Conservation (phyloP, 768 basidiomycete genomes). For the Phanerochaete carnosa region DNA sequence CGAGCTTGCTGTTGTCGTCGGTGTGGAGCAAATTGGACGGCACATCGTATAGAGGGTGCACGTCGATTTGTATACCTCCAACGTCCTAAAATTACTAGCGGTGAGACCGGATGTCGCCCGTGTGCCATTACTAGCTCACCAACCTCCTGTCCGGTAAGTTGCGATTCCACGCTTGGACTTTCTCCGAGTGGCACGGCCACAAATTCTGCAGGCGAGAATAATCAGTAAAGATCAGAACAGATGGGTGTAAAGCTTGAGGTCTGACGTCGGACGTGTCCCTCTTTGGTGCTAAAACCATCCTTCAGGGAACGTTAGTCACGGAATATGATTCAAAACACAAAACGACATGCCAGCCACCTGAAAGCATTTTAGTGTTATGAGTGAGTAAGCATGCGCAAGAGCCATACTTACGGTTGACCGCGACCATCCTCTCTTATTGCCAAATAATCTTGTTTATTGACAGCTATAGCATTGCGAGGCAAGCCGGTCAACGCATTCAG, state of each 20-base stretch:
- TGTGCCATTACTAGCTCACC: not conserved
- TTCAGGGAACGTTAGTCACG: not conserved
- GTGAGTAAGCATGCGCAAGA: too few relatives aligned
- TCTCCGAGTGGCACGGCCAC: constrained; percentile 25
- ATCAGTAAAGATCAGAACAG: not conserved
- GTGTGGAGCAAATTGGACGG: not conserved
- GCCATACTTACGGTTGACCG: constrained; percentile 14
- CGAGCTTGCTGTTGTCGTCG: not conserved
- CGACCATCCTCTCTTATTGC: constrained; percentile 4
- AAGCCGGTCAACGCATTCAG: constrained; percentile 27
- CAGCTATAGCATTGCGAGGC: constrained; percentile 10
- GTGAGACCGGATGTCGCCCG: not conserved
- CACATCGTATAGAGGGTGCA: not conserved
- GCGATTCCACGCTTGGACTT: constrained; percentile 23
- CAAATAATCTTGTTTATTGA: constrained; percentile 25
- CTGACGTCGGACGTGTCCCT: constrained; percentile 24
- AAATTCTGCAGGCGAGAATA: constrained; percentile 18
- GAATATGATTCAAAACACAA: not conserved
- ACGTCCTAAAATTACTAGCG: not conserved
- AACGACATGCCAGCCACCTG: constrained; percentile 6
- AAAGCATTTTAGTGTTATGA: not conserved
- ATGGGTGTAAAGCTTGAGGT: not conserved
- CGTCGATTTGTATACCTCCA: constrained; percentile 10
- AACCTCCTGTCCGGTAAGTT: constrained; percentile 22
- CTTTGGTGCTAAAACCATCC: constrained; percentile 25